Base-by-base conservation (phyloP, 164 flowering plant genomes). In the Aristolochia californica region DNA sequence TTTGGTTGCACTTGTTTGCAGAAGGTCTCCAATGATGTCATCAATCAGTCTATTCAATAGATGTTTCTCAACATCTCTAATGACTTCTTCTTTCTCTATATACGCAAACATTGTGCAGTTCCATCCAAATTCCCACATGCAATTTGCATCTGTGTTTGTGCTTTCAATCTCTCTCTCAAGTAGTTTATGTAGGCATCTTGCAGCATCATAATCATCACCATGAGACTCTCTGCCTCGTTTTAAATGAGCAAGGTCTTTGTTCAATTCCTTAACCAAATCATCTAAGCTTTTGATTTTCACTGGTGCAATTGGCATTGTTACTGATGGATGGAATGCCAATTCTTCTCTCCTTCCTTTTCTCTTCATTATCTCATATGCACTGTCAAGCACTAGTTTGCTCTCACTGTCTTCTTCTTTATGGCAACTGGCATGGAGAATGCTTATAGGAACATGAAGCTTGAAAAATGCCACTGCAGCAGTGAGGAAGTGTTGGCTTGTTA, bases 121-220 rank as follows among this genome's bases (percentile, higher is more conserved):
- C 98, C 96, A 91, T 18, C 84, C 88, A 45, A 70, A 73, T 71
- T 86, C 95, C 98, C 98, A 91, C 91, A 88, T 81, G 53, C 80
- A 67, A 68, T 82, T 88, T 43, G 78, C 55, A 62, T 79, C 85
- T 10, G 85, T 72, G 20, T 82, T 68, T 47, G 26, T 69, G 50
- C 66, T 40, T 23, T 75, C 43, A 16, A 88, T 66, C 52, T 91
- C 98, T 44, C 56, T 69, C 43, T 83, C 74, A 9, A 88, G 81
- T 80, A 84, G 76, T 55, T 60, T 71, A 4, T 78, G 76, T 62
- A 86, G 59, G 72, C 63, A 58, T 28, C 67, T 73, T 24, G 79
- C 83, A 30, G 56, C 59, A 17, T 75, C 75, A 22, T 55, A 48
- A 48, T 75, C 76, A 13, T 53, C 56, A 15, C 53, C 54, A 34